Evolutionary conservation across 192 early-diverging fungal species (phyloP), one percentile per base, ranked within the genome.

Genomic region (Helicostylum pulchrum): DNA sequence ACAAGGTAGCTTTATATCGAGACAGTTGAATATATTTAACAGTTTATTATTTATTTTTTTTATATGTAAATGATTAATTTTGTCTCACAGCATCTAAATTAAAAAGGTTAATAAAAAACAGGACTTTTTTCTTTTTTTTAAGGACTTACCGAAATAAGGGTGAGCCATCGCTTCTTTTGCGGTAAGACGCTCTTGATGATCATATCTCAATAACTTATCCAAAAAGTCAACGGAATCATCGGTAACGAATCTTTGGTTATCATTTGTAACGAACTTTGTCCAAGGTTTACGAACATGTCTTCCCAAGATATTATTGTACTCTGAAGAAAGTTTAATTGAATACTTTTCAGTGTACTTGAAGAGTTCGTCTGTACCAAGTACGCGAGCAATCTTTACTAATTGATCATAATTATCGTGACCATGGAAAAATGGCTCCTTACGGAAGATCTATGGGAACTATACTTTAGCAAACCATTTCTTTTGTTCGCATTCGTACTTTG

Each of bases 381-480:
- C 94, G 71, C 94, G 94, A 53, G 95, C 95, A 74, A 99, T 99
- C 78, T 95, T 95, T 53, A 99, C 97, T 66, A 99, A 85, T 83
- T 99, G 97, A 72, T 99, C 97, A 77, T 94, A 92, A 77, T 98
- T 98, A 80, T 97, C 94, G 70, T 96, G 93, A 34, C 88, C 97
- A 70, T 98, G 96, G 89, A 99, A 99, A 77, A 99, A 99, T 1
- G 96, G 96, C 68, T 99, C 96, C 76, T 94, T 95, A 73, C 93
- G 88, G 90, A 97, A 99, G 46, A 99, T 99, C 92, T 94, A 64
- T 23, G 57, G 4, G 60, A 55, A 48, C 12, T 31, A 30, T 19
- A 19, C n/a, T 42, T 26, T 12, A 52, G 34, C 20, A 45, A 55
- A n/a, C n/a, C n/a, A n/a, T n/a, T n/a, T n/a, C n/a, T n/a, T n/a